Evolutionary conservation across 2,329 filamentous ascomycete genomes (phyloP), one percentile per base, ranked within the genome.

Genomic region (Keithomyces neogunnii): DNA sequence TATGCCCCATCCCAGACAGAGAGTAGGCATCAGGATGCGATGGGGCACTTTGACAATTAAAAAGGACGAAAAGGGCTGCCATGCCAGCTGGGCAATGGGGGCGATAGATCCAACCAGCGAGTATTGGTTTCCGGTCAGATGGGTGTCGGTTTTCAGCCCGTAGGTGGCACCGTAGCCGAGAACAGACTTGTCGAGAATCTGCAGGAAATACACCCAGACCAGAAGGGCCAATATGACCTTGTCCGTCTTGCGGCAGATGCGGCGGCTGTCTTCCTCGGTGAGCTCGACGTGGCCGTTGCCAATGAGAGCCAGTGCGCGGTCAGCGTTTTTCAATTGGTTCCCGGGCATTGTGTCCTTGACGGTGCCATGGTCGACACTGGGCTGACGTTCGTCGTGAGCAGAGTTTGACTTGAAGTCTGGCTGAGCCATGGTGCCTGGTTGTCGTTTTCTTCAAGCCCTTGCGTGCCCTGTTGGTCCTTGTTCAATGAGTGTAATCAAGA

Each of bases 21-120:
- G 65, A 0, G 57, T 45, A 0, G 80, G 74, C 77, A 84, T 81
- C 8, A 84, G 64, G 33, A 80, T 76, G 2, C 77, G 72, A 55
- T 79, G 79, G 0, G 79, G 80, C 0, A 84, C 73, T 56, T 77
- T 81, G 56, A 84, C 78, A 53, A 84, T 83, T 33, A 84, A 69
- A 51, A 73, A 72, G 0, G 77, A 78, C 0, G 79, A 81, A 53
- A 83, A 78, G 0, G 80, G 80, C 54, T 82, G 77, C 77, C 79
- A 82, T 43, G 66, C 75, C 36, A 84, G 70, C 62, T 84, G 80
- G 1, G 80, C 80, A 29, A 84, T 80, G 1, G 80, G 71, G 0
- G 73, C 69, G 40, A 84, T 80, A 5, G 77, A 81, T 29, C 77
- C 75, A 28, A 84, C 63, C 26, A 82, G 63, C 0, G 78, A 80